Evolutionary conservation across 225 moss, liverwort and hornwort species (phyloP).

Genomic region (Sphagnum contortum): DNA sequence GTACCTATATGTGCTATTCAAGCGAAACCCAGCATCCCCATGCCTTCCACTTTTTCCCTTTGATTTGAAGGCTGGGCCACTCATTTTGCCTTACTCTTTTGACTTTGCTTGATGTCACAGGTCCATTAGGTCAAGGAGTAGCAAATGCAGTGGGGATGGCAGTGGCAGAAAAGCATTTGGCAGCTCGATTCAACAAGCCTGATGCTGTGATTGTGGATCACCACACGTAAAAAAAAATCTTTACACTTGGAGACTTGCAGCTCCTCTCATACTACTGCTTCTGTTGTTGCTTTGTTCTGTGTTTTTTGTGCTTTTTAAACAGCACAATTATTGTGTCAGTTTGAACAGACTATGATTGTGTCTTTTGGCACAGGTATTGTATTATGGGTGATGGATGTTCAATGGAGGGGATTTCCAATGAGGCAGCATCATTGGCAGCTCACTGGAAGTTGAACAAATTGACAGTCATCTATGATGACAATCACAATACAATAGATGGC

Average conservation of each 20-base stretch:
- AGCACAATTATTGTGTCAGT: no score
- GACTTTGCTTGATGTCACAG: constrained; percentile 7
- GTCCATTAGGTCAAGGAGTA: constrained; percentile 79
- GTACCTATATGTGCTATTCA: constrained; percentile 13
- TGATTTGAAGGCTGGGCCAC: no score
- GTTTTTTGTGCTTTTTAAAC: not conserved
- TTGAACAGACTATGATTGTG: no score
- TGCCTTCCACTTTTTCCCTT: no score
- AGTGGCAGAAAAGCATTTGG: constrained; percentile 66
- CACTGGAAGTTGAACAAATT: constrained; percentile 70
- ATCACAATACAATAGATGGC: constrained; percentile 69
- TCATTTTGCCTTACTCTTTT: no score
- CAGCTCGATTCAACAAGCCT: constrained; percentile 61
- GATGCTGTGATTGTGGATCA: constrained; percentile 59
- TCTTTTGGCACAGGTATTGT: constrained; percentile 38
- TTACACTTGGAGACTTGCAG: no score
- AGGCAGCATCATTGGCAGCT: constrained; percentile 66
- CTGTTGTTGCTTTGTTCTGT: no score
- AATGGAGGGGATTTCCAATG: constrained; percentile 76
- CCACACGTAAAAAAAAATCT: constrained; percentile 34
- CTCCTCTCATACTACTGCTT: not conserved
- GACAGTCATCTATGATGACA: constrained; percentile 72
- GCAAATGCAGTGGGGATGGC: constrained; percentile 79
- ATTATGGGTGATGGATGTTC: constrained; percentile 88
- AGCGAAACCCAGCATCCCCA: no score